Conservation (phyloP, 1,284 basidiomycete genomes). For the Entoloma clypeatum region DNA sequence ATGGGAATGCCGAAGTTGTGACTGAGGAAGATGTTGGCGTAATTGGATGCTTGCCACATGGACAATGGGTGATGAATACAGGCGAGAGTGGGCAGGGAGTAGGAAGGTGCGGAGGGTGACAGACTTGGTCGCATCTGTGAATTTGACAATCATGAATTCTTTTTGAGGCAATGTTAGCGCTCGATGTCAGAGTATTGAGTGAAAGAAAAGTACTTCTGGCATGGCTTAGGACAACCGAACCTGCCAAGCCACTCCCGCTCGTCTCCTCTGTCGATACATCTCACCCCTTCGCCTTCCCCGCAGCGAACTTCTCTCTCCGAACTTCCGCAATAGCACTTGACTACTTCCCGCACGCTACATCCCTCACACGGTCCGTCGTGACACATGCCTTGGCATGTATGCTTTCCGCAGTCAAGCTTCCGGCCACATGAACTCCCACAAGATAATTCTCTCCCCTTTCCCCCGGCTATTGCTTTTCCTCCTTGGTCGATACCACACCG, state of each 20-base stretch:
- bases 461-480: constrained; percentile 25
- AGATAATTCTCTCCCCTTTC: constrained; percentile 37
- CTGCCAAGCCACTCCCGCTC: constrained; percentile 61
- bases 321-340: constrained; percentile 77
- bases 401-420: constrained; percentile 63
- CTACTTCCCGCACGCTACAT: constrained; percentile 54
- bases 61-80: constrained; percentile 63
- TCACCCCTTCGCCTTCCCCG: constrained; percentile 47
- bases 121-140: constrained; percentile 65
- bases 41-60: constrained; percentile 72
- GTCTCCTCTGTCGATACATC: constrained; percentile 30
- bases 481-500: constrained; percentile 49
- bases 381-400: constrained; percentile 58
- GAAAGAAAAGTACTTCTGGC: constrained; percentile 49
- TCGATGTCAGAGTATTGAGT: constrained; percentile 1
- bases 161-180: constrained; percentile 7
- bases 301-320: constrained; percentile 59
- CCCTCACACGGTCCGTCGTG: constrained; percentile 70
- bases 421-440: constrained; percentile 68
- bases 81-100: constrained; percentile 75
- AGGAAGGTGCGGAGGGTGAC: constrained; percentile 65
- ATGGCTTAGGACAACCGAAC: constrained; percentile 62
- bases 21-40: constrained; percentile 27
- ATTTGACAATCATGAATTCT: constrained; percentile 74
- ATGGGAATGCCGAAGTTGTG: constrained; percentile 30